Percentiles rank a stretch among this genome's conserved stretches.
phyloP scores from a whole-genome alignment of 108 stramenopile species.

The Fragilaria radians region DNA sequence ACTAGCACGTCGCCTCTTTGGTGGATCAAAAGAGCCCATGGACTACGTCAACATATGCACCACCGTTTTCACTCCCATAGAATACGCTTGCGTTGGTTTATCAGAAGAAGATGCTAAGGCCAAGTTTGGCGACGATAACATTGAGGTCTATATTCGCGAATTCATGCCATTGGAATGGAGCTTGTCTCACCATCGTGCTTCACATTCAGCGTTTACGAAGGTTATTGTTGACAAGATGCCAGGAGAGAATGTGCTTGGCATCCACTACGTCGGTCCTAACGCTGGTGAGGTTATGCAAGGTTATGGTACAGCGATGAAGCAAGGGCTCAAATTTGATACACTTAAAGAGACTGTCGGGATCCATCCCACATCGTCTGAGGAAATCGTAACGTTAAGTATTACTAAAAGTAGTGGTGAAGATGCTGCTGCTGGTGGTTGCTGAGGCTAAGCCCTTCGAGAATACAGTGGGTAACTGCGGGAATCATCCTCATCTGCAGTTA shows the following conservation, averaged over 20 bases:
- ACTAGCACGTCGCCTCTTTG: slow-evolving; percentile 91
- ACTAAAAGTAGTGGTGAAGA: slow-evolving; percentile 88
- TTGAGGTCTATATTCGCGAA: slow-evolving; percentile 91
- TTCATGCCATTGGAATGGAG: slow-evolving; percentile 96
- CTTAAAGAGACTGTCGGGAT: slow-evolving; percentile 92
- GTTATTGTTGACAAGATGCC: slow-evolving; percentile 75
- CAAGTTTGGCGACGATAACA: slow-evolving; percentile 67
- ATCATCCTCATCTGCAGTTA: neutral
- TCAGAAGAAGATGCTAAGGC: slow-evolving; percentile 92
- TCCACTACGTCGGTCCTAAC: slow-evolving; percentile 95
- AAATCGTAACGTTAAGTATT: slow-evolving; percentile 77
- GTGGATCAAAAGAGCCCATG: slow-evolving; percentile 77
- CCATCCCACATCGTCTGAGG: slow-evolving; percentile 95
- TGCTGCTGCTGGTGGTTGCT: slow-evolving; percentile 93
- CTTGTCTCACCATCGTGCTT: slow-evolving; percentile 52
- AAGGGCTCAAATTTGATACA: slow-evolving; percentile 76
- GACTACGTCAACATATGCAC: slow-evolving; percentile 92
- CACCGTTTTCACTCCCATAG: slow-evolving; percentile 96
- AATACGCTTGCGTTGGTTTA: slow-evolving; percentile 91
- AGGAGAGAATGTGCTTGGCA: slow-evolving; percentile 81
- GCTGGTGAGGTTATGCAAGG: slow-evolving; percentile 98
- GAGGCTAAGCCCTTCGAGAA: slow-evolving; percentile 96
- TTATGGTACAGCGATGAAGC: slow-evolving; percentile 87
- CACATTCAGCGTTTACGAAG: slow-evolving; percentile 79
- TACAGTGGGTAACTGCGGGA: neutral